Conservation (phyloP, 192 early-diverging fungal species). For the Gonapodya prolifera region DNA sequence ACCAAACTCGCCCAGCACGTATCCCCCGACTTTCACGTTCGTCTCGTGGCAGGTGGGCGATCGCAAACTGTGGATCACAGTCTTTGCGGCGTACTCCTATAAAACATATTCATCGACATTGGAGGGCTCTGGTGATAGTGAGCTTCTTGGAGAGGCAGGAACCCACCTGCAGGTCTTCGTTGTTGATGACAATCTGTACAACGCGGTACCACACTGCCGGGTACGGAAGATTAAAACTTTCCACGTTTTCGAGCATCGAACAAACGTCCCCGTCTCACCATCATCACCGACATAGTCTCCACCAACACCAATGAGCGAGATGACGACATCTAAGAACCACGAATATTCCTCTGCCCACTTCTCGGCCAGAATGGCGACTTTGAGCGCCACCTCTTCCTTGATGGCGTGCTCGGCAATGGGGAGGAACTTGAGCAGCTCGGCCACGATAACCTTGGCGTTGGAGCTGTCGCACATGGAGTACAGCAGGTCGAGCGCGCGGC, state of each 20-base stretch:
- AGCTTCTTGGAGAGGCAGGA: too few species aligned
- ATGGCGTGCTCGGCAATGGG: conserved; percentile 77
- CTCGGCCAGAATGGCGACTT: conserved; percentile 97
- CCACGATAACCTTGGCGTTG: conserved; percentile 76
- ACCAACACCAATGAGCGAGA: conserved; percentile 87
- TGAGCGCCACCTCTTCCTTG: conserved; percentile 95
- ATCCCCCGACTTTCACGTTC: conserved; percentile 87
- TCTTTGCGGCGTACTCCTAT: conserved; percentile 75
- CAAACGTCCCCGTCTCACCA: neutral
- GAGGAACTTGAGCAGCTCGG: conserved; percentile 85
- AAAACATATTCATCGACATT: neutral
- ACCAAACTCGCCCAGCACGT: conserved; percentile 96
- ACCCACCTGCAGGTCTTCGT: conserved; percentile 68
- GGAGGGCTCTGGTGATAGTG: neutral
- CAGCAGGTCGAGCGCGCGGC: conserved; percentile 84
- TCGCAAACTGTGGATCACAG: conserved; percentile 59
- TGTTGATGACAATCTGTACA: conserved; percentile 91
- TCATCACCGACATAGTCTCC: conserved; percentile 94
- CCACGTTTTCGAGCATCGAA: too few species aligned
- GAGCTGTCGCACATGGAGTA: conserved; percentile 93
- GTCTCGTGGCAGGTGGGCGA: conserved; percentile 92
- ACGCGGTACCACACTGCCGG: conserved; percentile 82
- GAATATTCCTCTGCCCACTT: conserved; percentile 94
- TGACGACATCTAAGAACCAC: conserved; percentile 98
- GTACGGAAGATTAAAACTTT: too few species aligned